Percentiles rank a stretch among this genome's conserved stretches.
phyloP scores from a whole-genome alignment of 2,329 filamentous ascomycete species.

The Talaromyces funiculosus region DNA sequence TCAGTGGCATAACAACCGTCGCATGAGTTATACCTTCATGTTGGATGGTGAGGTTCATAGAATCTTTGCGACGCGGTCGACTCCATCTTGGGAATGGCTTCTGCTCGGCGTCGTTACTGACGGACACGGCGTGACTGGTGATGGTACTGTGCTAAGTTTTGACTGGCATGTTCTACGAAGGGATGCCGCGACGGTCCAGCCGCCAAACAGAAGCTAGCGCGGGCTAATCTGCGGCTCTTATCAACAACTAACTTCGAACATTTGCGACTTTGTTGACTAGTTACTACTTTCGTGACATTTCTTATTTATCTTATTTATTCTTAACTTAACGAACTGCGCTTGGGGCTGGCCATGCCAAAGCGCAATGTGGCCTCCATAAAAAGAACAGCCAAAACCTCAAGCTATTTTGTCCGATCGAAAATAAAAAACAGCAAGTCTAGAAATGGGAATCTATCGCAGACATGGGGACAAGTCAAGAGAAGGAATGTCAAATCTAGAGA shows the following conservation, averaged over 20 bases:
- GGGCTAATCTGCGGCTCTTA: not conserved
- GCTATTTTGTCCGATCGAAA: slow-evolving; percentile 1
- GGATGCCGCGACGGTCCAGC: not conserved
- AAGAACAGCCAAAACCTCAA: slow-evolving; percentile 9
- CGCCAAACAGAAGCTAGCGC: not conserved
- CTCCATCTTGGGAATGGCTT: not conserved
- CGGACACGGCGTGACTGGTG: not conserved
- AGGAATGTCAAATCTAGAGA: no score
- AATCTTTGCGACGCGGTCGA: not conserved
- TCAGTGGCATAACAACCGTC: not conserved
- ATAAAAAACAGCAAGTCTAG: not conserved
- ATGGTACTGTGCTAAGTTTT: not conserved
- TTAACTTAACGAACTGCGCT: not conserved
- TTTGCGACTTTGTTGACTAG: not conserved
- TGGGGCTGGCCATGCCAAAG: slow-evolving; percentile 1
- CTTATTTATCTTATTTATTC: not conserved
- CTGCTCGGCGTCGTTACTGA: not conserved
- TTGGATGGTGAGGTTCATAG: not conserved
- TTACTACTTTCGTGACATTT: not conserved
- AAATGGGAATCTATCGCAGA: not conserved
- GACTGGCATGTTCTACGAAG: not conserved
- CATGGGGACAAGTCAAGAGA: not conserved
- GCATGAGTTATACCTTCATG: not conserved
- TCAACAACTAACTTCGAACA: not conserved
- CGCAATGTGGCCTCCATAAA: slow-evolving; percentile 1